phyloP scores from a whole-genome alignment of 345 rosid genomes.

The Bruguiera parviflora region DNA sequence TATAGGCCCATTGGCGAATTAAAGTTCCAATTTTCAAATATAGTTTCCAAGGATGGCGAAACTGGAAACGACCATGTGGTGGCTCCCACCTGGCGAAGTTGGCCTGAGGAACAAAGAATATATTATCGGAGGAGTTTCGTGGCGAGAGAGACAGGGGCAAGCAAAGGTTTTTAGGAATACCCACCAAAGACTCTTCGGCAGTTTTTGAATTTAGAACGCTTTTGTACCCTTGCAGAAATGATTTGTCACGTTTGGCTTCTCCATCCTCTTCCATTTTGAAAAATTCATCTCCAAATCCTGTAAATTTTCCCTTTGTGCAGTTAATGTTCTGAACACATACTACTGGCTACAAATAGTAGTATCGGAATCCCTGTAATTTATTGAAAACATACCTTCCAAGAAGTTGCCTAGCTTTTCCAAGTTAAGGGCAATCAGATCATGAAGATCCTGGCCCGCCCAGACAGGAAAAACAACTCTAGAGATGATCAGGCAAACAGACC shows the following conservation, averaged over 20 bases:
- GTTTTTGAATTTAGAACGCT: conserved; percentile 58
- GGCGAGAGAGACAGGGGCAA: too few species aligned
- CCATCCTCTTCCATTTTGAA: conserved; percentile 26
- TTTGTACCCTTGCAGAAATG: conserved; percentile 44
- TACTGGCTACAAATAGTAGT: background rate
- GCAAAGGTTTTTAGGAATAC: conserved; percentile 6
- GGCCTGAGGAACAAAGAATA: conserved; percentile 36
- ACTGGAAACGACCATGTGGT: conserved; percentile 60
- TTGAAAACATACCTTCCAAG: conserved; percentile 26
- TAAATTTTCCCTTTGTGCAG: background rate
- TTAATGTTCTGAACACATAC: background rate
- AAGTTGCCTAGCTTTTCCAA: conserved; percentile 33
- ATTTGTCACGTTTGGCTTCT: conserved; percentile 26
- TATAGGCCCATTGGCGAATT: conserved; percentile 56
- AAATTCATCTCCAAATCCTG: conserved; percentile 62
- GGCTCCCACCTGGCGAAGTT: conserved; percentile 91
- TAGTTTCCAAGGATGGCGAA: conserved; percentile 75
- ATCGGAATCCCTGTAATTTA: background rate
- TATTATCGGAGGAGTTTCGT: background rate
- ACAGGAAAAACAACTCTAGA: conserved; percentile 35
- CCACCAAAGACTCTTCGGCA: conserved; percentile 68
- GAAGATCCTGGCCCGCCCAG: conserved; percentile 45
- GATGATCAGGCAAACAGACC: conserved; percentile 28
- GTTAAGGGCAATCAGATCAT: conserved; percentile 24
- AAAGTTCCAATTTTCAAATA: conserved; percentile 51